Percentiles rank a stretch among this genome's conserved stretches.
Evolutionary conservation across 352 stramenopile genomes (phyloP).

Genomic region (Globisporangium canariense): DNA sequence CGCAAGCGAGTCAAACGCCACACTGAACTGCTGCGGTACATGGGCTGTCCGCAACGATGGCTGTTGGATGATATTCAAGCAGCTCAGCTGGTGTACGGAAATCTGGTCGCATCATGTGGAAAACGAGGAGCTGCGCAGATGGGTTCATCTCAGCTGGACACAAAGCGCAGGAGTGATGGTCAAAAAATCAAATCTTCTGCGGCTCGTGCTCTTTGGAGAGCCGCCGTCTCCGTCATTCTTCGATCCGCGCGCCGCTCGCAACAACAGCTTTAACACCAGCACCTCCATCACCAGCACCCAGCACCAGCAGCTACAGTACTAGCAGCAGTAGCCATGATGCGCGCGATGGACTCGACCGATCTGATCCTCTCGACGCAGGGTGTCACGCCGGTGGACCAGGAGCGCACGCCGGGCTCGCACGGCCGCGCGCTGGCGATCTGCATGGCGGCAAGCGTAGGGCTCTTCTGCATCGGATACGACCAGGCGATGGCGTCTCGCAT

Average conservation of each 20-base stretch:
- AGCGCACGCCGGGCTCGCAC: conserved; percentile 8
- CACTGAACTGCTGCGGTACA: not conserved
- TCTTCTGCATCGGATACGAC: conserved; percentile 9
- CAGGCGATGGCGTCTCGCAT: conserved; percentile 1
- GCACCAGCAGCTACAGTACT: not conserved
- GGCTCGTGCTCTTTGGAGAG: not conserved
- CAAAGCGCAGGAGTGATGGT: not conserved
- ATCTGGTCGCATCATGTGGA: no score
- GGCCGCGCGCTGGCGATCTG: conserved; percentile 6
- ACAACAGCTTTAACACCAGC: not conserved
- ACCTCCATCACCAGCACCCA: not conserved
- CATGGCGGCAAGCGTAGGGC: not conserved
- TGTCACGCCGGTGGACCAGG: not conserved
- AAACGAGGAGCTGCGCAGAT: not conserved
- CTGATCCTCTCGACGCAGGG: conserved; percentile 13
- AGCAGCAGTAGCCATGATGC: conserved; percentile 5
- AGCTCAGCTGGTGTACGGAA: no score
- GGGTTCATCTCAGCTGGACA: not conserved
- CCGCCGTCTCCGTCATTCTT: conserved; percentile 2
- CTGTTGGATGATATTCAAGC: no score
- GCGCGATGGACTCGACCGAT: conserved; percentile 15
- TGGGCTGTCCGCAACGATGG: no score
- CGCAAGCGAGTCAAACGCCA: no score
- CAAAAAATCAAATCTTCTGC: conserved; percentile 3
- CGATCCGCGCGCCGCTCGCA: conserved; percentile 1